These are phyloP conservation scores for Tilletia setariae DNA, from an alignment of 1,284 basidiomycete species.

Conservation along the genomic window DNA sequence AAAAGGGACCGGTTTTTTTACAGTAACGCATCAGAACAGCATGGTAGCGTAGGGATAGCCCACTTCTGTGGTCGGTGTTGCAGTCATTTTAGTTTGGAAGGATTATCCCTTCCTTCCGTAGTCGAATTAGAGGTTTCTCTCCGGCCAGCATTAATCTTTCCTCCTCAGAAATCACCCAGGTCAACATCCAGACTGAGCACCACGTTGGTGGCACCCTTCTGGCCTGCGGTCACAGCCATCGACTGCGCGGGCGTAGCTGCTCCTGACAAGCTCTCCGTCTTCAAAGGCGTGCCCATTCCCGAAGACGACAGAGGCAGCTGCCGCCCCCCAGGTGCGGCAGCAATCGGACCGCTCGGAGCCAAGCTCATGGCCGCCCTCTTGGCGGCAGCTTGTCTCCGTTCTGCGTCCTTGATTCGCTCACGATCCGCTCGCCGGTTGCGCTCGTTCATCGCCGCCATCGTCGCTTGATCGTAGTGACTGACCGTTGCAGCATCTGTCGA, in stretches of 20 bases:
- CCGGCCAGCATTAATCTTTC: too few relatives aligned
- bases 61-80: too few relatives aligned
- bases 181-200: conserved; percentile 14
- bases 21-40: too few relatives aligned
- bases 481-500: neutral
- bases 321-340: neutral
- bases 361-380: conserved; percentile 58
- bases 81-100: too few relatives aligned
- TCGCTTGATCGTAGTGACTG: conserved; percentile 58
- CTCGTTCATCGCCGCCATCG: conserved; percentile 77
- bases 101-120: too few relatives aligned
- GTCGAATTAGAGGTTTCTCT: too few relatives aligned
- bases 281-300: too few relatives aligned
- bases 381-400: conserved; percentile 65
- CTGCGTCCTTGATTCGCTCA: conserved; percentile 73
- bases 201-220: neutral
- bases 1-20: too few relatives aligned
- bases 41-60: too few relatives aligned
- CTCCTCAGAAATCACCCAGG: conserved; percentile 6
- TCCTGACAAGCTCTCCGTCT: too few relatives aligned
- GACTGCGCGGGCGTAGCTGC: neutral
- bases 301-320: neutral
- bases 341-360: neutral
- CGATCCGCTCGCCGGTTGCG: conserved; percentile 77
- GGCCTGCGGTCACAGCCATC: neutral